Conservation (phyloP, 202 grass and related monocot genomes). For the Saccharum hybrid region DNA sequence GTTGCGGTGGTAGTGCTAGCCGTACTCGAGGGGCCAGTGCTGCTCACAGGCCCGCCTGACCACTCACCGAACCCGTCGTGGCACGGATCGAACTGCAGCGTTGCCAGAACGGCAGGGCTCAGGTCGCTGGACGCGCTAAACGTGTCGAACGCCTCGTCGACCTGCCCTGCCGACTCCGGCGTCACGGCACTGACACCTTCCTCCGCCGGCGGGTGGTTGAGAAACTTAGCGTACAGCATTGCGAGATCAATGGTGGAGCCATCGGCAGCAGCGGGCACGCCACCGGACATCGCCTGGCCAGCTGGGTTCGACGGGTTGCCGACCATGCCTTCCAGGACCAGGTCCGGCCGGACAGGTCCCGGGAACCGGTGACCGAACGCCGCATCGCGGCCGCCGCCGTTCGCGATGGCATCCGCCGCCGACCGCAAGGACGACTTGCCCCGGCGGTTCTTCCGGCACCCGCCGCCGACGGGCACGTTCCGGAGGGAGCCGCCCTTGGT, state of each 20-base stretch:
- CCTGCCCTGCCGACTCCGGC: slow-evolving; percentile 36
- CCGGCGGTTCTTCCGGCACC: slow-evolving; percentile 77
- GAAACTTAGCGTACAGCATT: slow-evolving; percentile 82
- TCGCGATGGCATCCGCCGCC: slow-evolving; percentile 7
- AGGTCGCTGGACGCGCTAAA: slow-evolving; percentile 59
- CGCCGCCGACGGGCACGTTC: slow-evolving; percentile 87
- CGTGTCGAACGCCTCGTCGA: slow-evolving; percentile 58
- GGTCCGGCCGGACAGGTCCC: slow-evolving; percentile 65
- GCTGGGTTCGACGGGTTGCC: slow-evolving; percentile 38
- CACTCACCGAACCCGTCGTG: slow-evolving; percentile 58
- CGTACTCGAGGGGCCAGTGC: slow-evolving; percentile 44
- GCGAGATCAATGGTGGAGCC: slow-evolving; percentile 80
- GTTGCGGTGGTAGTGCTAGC: slow-evolving; percentile 19
- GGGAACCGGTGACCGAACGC: slow-evolving; percentile 44
- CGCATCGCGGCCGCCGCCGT: slow-evolving; percentile 6
- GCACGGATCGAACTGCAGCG: slow-evolving; percentile 45
- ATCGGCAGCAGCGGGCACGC: slow-evolving; percentile 33
- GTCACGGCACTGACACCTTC: neutral
- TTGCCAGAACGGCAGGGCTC: slow-evolving; percentile 38
- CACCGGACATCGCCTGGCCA: slow-evolving; percentile 23
- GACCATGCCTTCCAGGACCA: slow-evolving; percentile 71
- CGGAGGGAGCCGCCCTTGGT: slow-evolving; percentile 91
- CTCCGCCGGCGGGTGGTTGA: slow-evolving; percentile 46
- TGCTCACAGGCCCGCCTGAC: slow-evolving; percentile 45
- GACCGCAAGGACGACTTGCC: slow-evolving; percentile 45